Base-by-base conservation (phyloP, 495 filamentous ascomycete species). In the Filosporella fistucella region DNA sequence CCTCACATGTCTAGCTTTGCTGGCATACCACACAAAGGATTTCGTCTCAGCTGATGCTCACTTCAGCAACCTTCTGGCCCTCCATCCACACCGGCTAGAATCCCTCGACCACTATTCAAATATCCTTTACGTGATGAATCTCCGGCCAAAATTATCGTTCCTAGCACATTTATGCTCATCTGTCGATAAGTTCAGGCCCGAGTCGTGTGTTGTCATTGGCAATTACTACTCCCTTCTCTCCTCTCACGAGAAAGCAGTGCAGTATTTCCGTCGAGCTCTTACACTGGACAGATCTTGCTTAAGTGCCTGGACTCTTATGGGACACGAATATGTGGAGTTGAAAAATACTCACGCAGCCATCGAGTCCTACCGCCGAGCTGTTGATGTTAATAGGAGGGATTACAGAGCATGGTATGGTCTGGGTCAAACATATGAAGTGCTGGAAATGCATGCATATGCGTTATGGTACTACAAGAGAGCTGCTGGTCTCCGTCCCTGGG, bases 291-390 rank as follows among this genome's bases (percentile, higher is more conserved):
- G 91, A 9, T 85, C 78, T 33, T 99, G 91, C 55, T 72, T 95
- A 24, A 91, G 88, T 4, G 94, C 94, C 12, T 99, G 94, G 94
- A 99, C 91, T 1, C 73, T 99, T 0, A 99, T 99, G 94, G 94
- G 94, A 8, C 94, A 97, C 62, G 94, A 99, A 61, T 99, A 96
- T 63, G 88, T 97, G 26, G 94, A 99, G 63, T 84, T 99, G 70
- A 99, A 97, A 58, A 99, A 99, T 58, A 99, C 94, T 0, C 94
- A 99, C 58, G 91, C 94, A 0, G 94, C 94, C 13, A 97, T 99
- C 51, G 94, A 99, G 63, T 90, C 86, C 9, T 99, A 99, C 58
- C 84, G 94, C 4, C 84, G 94, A 13, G 94, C 94, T 1, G 94
- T 99, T 4, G 94, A 97, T 55, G 85, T 91, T 60, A 97, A 99